Evolutionary conservation across 129 eudicot species (phyloP).

Genomic region (Helichrysum umbraculigerum): DNA sequence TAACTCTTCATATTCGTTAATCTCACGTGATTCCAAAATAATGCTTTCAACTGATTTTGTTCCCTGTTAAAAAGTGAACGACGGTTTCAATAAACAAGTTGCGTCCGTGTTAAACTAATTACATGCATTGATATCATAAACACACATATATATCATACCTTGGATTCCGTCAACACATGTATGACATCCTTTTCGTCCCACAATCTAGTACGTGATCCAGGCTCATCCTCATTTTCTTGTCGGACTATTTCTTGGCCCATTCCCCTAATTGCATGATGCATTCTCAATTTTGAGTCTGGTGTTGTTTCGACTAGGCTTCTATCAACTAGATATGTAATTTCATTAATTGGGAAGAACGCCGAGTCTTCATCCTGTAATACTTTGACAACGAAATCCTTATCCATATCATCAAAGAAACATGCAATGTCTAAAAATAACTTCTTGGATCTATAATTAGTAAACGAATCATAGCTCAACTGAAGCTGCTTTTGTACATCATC

Average conservation of each 20-base stretch:
- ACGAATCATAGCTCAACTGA: constrained; percentile 26
- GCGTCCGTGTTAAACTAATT: not conserved
- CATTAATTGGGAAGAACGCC: constrained; percentile 15
- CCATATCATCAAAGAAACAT: constrained; percentile 22
- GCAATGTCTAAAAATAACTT: constrained; percentile 30
- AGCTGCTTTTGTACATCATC: constrained; percentile 23
- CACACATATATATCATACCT: constrained; percentile 9
- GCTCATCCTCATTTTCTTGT: constrained; percentile 28
- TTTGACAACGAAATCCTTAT: constrained; percentile 3
- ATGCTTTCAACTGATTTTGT: constrained; percentile 25
- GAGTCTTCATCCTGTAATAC: constrained; percentile 30
- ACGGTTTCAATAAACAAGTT: not conserved
- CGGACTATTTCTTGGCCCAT: constrained; percentile 36
- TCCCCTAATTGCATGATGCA: constrained; percentile 15
- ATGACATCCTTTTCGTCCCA: constrained; percentile 3
- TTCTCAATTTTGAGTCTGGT: not conserved
- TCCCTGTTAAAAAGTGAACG: not conserved
- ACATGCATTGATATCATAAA: not conserved
- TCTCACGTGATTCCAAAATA: not conserved
- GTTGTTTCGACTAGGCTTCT: constrained; percentile 14
- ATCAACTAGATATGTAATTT: constrained; percentile 19
- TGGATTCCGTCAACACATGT: constrained; percentile 8
- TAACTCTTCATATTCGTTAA: not conserved
- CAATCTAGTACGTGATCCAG: constrained; percentile 30
- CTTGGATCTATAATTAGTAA: constrained; percentile 18